Base-by-base conservation (phyloP, 2,329 filamentous ascomycete species). In the Xylariaceae sp. region DNA sequence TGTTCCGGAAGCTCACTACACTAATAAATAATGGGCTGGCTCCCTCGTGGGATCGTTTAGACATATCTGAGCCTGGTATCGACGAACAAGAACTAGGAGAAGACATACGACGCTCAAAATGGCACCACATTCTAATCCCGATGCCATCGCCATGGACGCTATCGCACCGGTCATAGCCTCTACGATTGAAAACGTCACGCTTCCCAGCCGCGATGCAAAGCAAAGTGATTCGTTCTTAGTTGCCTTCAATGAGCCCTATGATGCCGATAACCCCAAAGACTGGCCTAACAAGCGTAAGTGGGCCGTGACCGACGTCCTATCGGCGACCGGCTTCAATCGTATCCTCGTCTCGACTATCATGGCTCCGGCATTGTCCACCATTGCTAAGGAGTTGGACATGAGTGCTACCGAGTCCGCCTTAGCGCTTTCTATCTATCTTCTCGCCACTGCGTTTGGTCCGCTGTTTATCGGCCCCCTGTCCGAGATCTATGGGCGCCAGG, bases 301-400 rank as follows among this genome's bases (percentile, higher is more conserved):
- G 79, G 70, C 71, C 0, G 75, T 77, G 1, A 81, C 78, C 3
- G 64, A 76, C 41, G 72, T 79, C 3, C 70, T 81, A 1, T 80
- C 78, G 0, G 73, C 74, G 2, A 77, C 76, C 0, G 78, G 77
- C 6, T 80, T 82, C 59, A 79, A 78, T 37, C 75, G 76, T 8
- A 79, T 81, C 53, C 72, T 81, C 57, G 75, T 79, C 0, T 79
- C 77, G 3, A 79, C 78, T 0, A 80, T 82, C 63, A 77, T 81
- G 69, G 78, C 79, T 0, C 78, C 78, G 0, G 77, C 77, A 0
- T 59, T 87, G 21, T 59, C 72, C 1, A 62, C 73, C 1, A 80
- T 87, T 37, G 74, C 77, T 4, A 63, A 64, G 1, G 80, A 85
- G 32, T 70, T 86, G 10, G 36, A 77, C 35, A 83, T 86, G 64